Evolutionary conservation across 495 filamentous ascomycete genomes (phyloP).

Genomic region (Parathielavia appendiculata): DNA sequence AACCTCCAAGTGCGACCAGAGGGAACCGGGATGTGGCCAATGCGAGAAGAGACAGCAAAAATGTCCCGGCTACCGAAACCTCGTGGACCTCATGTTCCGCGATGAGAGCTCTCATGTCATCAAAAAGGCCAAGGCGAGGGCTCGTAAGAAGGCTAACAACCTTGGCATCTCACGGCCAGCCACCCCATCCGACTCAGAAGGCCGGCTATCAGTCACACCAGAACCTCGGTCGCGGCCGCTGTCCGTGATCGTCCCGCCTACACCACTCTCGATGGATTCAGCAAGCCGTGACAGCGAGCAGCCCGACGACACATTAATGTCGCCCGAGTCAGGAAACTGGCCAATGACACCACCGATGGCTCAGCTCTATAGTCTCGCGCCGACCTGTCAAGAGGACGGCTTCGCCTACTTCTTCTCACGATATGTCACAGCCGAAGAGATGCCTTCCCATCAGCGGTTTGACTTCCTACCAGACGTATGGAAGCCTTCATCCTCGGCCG

Average conservation of each 20-base stretch:
- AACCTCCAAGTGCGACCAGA: slow-evolving; percentile 57
- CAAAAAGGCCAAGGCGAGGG: slow-evolving; percentile 52
- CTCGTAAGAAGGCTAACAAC: slow-evolving; percentile 27
- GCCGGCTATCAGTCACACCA: slow-evolving; percentile 25
- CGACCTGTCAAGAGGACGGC: slow-evolving; percentile 33
- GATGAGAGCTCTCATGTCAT: slow-evolving; percentile 66
- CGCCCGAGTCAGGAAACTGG: slow-evolving; percentile 35
- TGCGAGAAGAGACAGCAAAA: slow-evolving; percentile 55
- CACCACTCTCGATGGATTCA: slow-evolving; percentile 19
- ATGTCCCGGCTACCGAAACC: slow-evolving; percentile 68
- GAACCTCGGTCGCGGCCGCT: slow-evolving; percentile 22
- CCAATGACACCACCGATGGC: slow-evolving; percentile 32
- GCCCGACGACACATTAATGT: slow-evolving; percentile 30
- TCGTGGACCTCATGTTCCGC: slow-evolving; percentile 65
- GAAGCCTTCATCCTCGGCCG: slow-evolving; percentile 28
- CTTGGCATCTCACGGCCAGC: slow-evolving; percentile 16
- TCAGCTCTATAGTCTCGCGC: slow-evolving; percentile 29
- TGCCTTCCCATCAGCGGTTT: slow-evolving; percentile 37
- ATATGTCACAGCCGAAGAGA: slow-evolving; percentile 36
- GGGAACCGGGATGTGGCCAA: slow-evolving; percentile 59
- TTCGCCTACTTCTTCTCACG: slow-evolving; percentile 40
- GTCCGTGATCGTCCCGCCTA: slow-evolving; percentile 23
- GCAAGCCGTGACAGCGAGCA: slow-evolving; percentile 15
- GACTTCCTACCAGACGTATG: slow-evolving; percentile 39
- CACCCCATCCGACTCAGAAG: slow-evolving; percentile 20